Percentiles rank a stretch among this genome's conserved stretches.
Conservation (phyloP, 2,329 filamentous ascomycete genomes). For the Colletotrichum truncatum region DNA sequence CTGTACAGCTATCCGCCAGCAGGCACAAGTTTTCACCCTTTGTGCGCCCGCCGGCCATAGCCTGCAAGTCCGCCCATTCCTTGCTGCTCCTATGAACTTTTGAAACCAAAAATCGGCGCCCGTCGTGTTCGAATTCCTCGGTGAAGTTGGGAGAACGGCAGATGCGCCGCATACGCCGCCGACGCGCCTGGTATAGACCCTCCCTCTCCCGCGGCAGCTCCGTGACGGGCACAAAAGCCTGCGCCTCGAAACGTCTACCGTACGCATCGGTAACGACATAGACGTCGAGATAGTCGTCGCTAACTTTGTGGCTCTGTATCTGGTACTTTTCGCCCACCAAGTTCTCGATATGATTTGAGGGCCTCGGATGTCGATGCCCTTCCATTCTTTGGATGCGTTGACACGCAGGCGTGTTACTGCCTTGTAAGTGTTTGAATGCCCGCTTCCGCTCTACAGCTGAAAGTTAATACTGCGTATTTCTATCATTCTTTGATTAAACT, state of each 20-base stretch:
- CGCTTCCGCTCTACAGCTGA: too few species aligned
- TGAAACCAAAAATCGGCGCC: not conserved
- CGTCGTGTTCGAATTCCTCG: not conserved
- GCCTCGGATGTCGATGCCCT: too few species aligned
- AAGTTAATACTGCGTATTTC: too few species aligned
- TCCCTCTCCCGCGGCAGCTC: not conserved
- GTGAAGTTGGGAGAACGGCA: not conserved
- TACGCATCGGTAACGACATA: not conserved
- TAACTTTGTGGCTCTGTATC: not conserved
- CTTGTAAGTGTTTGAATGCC: too few species aligned
- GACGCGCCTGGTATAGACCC: not conserved
- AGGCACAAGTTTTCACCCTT: not conserved
- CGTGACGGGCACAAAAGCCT: not conserved
- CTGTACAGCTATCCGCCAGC: too few species aligned
- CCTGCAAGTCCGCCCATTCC: not conserved
- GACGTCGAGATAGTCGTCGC: not conserved
- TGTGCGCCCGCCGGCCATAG: not conserved
- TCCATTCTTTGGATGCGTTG: too few species aligned
- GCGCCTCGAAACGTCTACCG: not conserved
- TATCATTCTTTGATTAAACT: too few species aligned
- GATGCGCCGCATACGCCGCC: conserved; percentile 5
- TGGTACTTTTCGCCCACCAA: not conserved
- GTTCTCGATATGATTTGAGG: too few species aligned
- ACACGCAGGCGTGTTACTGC: too few species aligned
- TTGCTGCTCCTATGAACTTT: not conserved